Conservation (phyloP, 192 early-diverging fungal species). For the Linnemannia zychae region DNA sequence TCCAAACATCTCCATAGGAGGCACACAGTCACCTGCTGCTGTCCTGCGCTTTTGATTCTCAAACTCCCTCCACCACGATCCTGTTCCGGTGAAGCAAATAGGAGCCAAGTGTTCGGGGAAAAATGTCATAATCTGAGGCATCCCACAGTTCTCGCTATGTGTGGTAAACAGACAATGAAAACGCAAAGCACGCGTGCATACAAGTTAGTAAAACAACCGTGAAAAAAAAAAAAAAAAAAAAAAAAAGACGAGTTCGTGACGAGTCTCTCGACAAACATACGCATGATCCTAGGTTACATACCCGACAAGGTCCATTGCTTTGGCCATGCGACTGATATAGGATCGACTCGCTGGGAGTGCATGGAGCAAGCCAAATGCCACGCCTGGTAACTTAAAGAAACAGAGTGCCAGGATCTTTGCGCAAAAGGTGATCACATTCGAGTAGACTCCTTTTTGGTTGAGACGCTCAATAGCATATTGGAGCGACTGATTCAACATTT, state of each 20-base stretch:
- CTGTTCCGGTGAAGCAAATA: slow-evolving; percentile 50
- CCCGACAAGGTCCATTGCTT: slow-evolving; percentile 45
- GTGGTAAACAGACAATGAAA: neutral
- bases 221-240: too few relatives aligned
- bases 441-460: slow-evolving; percentile 62
- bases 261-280: neutral
- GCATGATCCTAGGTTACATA: slow-evolving; percentile 7
- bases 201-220: neutral
- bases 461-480: slow-evolving; percentile 59
- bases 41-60: slow-evolving; percentile 56
- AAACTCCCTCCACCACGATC: slow-evolving; percentile 57
- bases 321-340: slow-evolving; percentile 56
- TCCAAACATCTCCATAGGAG: slow-evolving; percentile 61
- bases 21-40: slow-evolving; percentile 27
- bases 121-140: slow-evolving; percentile 47
- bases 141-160: slow-evolving; percentile 34
- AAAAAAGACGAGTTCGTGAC: neutral
- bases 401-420: slow-evolving; percentile 64
- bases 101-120: slow-evolving; percentile 58
- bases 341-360: slow-evolving; percentile 58
- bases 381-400: slow-evolving; percentile 65
- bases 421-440: slow-evolving; percentile 65
- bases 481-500: slow-evolving; percentile 48
- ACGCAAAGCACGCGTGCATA: neutral
- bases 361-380: slow-evolving; percentile 59